A percentile compares a stretch with the other conserved stretches of the same genome.
phyloP scores from a whole-genome alignment of 2,329 filamentous ascomycete genomes.

The Cladosporium cucumerinum region DNA sequence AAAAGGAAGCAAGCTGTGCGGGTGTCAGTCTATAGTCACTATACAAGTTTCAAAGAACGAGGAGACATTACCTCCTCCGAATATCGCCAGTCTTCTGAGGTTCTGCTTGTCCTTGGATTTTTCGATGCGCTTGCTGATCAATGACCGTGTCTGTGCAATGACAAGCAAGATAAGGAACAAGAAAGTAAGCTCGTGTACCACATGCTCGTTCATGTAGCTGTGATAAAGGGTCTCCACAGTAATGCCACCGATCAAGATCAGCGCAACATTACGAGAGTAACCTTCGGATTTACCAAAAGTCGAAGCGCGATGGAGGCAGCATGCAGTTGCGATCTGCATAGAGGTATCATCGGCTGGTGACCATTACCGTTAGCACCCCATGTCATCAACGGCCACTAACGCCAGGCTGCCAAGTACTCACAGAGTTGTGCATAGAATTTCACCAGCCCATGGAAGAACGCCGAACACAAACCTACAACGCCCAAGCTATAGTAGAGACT shows the following conservation, averaged over 20 bases:
- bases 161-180: conserved; percentile 12
- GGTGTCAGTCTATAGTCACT: background rate
- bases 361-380: background rate
- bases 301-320: conserved; percentile 7
- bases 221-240: conserved; percentile 12
- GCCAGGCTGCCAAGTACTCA: background rate
- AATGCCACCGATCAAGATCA: background rate
- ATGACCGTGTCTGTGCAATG: background rate
- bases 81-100: conserved; percentile 6
- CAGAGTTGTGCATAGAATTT: conserved; percentile 14
- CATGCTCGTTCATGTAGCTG: conserved; percentile 13
- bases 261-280: conserved; percentile 4
- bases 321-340: conserved; percentile 16
- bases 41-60: too few relatives aligned
- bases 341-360: conserved; percentile 15
- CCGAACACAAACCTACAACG: conserved; percentile 11
- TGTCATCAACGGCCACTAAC: background rate
- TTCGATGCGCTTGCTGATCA: conserved; percentile 5
- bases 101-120: background rate
- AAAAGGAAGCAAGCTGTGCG: conserved; percentile 12
- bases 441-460: conserved; percentile 13
- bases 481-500: conserved; percentile 13
- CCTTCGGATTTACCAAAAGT: background rate
- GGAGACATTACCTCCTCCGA: conserved; percentile 1
- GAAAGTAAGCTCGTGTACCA: conserved; percentile 15